Evolutionary conservation across 441 rosid species (phyloP).

Genomic region (Bocquillonia castaneifolia): DNA sequence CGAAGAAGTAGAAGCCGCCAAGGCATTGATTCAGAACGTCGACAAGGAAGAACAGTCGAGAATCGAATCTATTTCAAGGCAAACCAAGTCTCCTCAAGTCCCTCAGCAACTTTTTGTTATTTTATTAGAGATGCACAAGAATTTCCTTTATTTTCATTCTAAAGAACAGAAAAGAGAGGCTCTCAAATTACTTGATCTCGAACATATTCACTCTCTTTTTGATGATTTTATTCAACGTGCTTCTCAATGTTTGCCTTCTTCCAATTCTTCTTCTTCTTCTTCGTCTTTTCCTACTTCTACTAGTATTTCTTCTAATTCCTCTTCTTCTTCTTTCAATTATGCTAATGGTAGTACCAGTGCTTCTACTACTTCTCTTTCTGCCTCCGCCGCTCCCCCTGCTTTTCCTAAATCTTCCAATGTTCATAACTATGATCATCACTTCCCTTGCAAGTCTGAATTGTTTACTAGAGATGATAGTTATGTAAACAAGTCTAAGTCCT

Average conservation of each 20-base stretch:
- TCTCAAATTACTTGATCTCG: conserved; percentile 65
- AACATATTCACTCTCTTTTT: conserved; percentile 54
- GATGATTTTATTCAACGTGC: conserved; percentile 88
- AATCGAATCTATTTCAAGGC: conserved; percentile 50
- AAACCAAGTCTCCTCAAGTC: conserved; percentile 41
- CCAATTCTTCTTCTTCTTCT: conserved; percentile 31
- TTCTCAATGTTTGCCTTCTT: conserved; percentile 46
- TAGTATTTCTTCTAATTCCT: conserved; percentile 24
- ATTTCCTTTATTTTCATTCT: conserved; percentile 43
- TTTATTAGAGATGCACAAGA: conserved; percentile 70
- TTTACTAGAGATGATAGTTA: conserved; percentile 71
- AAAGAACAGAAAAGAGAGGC: conserved; percentile 80
- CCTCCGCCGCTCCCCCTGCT: conserved; percentile 7
- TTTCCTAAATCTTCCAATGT: conserved; percentile 24
- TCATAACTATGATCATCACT: conserved; percentile 29
- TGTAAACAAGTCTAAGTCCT: conserved; percentile 48
- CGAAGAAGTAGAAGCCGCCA: conserved; percentile 80
- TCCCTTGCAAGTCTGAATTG: conserved; percentile 30
- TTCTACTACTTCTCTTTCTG: conserved; percentile 18
- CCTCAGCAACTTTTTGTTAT: conserved; percentile 66
- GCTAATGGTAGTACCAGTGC: conserved; percentile 29
- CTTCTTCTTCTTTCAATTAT: conserved; percentile 22
- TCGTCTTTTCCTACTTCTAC: conserved; percentile 21
- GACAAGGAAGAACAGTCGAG: conserved; percentile 71
- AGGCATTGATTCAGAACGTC: conserved; percentile 51